Percentiles rank a stretch among this genome's conserved stretches.
These are phyloP conservation scores for Diaporthe batatas DNA, from an alignment of 2,329 filamentous ascomycete genomes.

Conservation along the genomic window DNA sequence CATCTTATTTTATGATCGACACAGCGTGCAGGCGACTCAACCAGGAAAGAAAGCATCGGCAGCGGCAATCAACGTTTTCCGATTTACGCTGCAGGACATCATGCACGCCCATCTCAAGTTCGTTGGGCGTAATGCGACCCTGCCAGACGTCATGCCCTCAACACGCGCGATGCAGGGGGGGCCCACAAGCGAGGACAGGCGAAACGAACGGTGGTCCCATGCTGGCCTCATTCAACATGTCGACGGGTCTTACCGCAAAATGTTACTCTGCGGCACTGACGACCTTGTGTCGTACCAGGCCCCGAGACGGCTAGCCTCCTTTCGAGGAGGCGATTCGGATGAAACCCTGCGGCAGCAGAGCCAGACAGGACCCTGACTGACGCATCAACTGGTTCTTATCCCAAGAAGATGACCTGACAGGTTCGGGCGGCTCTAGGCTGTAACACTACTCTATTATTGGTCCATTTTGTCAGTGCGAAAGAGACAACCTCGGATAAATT, in stretches of 20 bases:
- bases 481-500: not conserved
- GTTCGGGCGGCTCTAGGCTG: too few species aligned
- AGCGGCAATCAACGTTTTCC: not conserved
- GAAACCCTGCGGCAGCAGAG: constrained; percentile 10
- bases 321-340: not conserved
- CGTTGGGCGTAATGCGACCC: not conserved
- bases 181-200: not conserved
- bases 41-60: not conserved
- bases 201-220: not conserved
- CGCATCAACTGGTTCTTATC: not conserved
- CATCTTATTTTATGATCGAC: constrained; percentile 15
- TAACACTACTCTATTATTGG: not conserved
- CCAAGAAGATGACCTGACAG: not conserved
- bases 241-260: not conserved
- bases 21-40: not conserved
- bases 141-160: not conserved
- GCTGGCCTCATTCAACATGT: not conserved
- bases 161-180: not conserved
- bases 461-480: not conserved
- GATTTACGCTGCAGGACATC: not conserved
- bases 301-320: not conserved
- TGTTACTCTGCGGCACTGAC: not conserved
- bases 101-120: constrained; percentile 1
- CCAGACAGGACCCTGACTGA: not conserved
- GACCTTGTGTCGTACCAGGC: not conserved